A percentile compares a stretch with the other conserved stretches of the same genome.
phyloP scores from a whole-genome alignment of 2,329 filamentous ascomycete genomes.

The Nemania bipapillata region DNA sequence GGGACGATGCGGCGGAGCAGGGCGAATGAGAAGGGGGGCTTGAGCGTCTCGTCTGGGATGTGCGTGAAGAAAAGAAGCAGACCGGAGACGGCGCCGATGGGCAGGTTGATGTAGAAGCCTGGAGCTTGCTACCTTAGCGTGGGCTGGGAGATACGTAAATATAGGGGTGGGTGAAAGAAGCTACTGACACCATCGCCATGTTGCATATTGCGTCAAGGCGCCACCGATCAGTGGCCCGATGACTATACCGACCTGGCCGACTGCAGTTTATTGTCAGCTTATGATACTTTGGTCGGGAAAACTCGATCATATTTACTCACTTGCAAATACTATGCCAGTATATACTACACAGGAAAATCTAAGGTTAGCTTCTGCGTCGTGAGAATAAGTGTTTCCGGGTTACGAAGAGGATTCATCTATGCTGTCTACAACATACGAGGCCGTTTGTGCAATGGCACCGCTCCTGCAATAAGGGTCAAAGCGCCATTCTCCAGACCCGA shows the following conservation, averaged over 20 bases:
- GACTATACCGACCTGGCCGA: constrained; percentile 32
- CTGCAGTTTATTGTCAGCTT: too few relatives aligned
- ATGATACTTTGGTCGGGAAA: too few relatives aligned
- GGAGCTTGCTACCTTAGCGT: too few relatives aligned
- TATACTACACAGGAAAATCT: constrained; percentile 30
- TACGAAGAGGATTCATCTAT: too few relatives aligned
- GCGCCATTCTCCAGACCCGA: constrained; percentile 64
- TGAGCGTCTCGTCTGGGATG: neutral
- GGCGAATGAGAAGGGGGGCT: neutral
- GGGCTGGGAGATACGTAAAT: too few relatives aligned
- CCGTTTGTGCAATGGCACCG: constrained; percentile 56
- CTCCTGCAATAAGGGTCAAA: constrained; percentile 61
- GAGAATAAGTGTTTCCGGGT: neutral
- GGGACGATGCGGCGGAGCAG: neutral
- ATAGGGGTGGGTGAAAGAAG: too few relatives aligned
- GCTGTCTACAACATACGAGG: constrained; percentile 52
- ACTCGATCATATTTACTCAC: constrained; percentile 50
- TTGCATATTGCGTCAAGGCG: constrained; percentile 38
- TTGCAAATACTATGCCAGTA: constrained; percentile 60
- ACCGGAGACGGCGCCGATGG: neutral
- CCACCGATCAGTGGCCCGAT: constrained; percentile 41
- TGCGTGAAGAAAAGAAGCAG: neutral
- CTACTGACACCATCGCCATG: constrained; percentile 40
- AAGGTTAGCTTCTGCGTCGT: constrained; percentile 11
- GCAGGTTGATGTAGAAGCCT: neutral